These are phyloP conservation scores for Adansonia digitata DNA, from an alignment of 345 rosid genomes.

Conservation along the genomic window DNA sequence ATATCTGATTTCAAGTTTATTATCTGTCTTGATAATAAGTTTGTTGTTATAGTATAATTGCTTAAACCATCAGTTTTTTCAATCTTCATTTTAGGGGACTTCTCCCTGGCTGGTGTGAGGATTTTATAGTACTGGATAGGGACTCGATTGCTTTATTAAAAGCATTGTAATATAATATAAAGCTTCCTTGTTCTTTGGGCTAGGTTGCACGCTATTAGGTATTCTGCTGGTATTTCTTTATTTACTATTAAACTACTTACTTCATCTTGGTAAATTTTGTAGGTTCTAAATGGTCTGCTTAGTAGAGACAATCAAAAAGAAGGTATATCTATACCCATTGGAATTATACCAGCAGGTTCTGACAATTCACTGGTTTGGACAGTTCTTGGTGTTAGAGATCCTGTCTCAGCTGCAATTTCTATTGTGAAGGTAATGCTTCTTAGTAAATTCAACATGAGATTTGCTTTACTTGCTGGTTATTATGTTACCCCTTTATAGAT, in stretches of 20 bases:
- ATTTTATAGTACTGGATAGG: background rate
- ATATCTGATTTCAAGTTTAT: conserved; percentile 1
- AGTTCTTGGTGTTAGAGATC: conserved; percentile 95
- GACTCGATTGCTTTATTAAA: background rate
- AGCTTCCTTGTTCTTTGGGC: conserved; percentile 2
- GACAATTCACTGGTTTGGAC: conserved; percentile 99
- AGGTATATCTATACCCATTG: conserved; percentile 95
- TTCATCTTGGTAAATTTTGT: conserved; percentile 21
- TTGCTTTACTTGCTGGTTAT: background rate
- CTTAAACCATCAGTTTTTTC: background rate
- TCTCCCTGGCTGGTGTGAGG: background rate
- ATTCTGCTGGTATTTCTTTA: background rate
- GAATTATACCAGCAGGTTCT: conserved; percentile 98
- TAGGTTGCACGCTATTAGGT: background rate
- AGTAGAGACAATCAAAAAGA: conserved; percentile 85
- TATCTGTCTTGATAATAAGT: background rate
- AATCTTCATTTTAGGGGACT: background rate
- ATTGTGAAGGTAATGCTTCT: conserved; percentile 70
- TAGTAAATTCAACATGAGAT: background rate
- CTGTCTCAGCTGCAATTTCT: conserved; percentile 86
- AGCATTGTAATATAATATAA: background rate
- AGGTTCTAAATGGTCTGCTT: conserved; percentile 95
- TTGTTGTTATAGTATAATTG: background rate
- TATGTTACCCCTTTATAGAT: background rate
- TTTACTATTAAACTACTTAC: background rate